phyloP scores from a whole-genome alignment of 768 basidiomycete genomes.

The Podaxis sp. region DNA sequence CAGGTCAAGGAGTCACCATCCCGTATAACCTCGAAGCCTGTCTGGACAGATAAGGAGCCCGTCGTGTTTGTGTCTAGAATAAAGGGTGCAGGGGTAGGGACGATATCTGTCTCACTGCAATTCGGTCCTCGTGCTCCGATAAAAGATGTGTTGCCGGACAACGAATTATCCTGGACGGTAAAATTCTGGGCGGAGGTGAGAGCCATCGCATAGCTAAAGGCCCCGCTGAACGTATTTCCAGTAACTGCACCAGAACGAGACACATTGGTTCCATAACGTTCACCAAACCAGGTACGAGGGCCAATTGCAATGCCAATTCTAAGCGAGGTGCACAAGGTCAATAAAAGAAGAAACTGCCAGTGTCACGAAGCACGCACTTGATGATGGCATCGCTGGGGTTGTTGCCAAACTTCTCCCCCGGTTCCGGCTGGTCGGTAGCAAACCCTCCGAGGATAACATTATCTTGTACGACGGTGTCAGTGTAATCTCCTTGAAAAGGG shows the following conservation, averaged over 20 bases:
- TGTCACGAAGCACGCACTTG: constrained; percentile 46
- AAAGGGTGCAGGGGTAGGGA: constrained; percentile 56
- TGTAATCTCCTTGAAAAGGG: constrained; percentile 66
- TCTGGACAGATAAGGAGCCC: constrained; percentile 39
- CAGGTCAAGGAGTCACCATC: constrained; percentile 62
- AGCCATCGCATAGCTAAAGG: constrained; percentile 73
- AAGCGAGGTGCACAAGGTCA: constrained; percentile 1
- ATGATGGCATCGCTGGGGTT: constrained; percentile 60
- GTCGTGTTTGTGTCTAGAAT: constrained; percentile 46
- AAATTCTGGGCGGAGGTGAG: constrained; percentile 62
- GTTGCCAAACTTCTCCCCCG: constrained; percentile 43
- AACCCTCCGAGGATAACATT: constrained; percentile 70
- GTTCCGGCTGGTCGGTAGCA: constrained; percentile 39
- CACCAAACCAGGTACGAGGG: constrained; percentile 72
- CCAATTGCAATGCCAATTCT: constrained; percentile 83
- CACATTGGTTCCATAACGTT: constrained; percentile 45
- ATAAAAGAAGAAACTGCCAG: background rate
- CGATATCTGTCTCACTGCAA: constrained; percentile 45
- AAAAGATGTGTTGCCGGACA: constrained; percentile 71
- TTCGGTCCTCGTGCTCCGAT: constrained; percentile 66
- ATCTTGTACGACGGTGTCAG: constrained; percentile 58
- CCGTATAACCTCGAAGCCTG: constrained; percentile 44
- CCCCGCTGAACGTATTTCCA: constrained; percentile 57
- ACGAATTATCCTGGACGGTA: constrained; percentile 55
- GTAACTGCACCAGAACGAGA: constrained; percentile 49